Percentiles rank a stretch among this genome's conserved stretches.
Evolutionary conservation across 495 filamentous ascomycete genomes (phyloP).

Genomic region (Podospora tetraspora): DNA sequence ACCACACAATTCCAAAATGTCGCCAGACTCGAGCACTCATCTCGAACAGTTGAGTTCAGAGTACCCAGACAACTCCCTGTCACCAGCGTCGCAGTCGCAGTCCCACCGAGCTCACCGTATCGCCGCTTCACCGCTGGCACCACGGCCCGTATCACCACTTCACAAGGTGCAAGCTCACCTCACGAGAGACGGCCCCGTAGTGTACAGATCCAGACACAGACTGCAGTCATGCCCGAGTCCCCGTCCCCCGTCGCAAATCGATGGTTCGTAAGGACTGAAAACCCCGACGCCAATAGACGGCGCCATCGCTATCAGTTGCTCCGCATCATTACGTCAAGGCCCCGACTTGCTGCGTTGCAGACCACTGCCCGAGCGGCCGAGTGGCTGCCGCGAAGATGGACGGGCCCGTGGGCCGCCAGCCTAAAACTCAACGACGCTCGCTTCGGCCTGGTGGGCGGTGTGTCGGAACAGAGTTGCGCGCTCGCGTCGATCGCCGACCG

Average conservation of each 20-base stretch:
- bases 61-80: no score
- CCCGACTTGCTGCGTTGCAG: background rate
- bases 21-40: background rate
- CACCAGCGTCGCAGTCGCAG: background rate
- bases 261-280: no score
- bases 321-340: conserved; percentile 8
- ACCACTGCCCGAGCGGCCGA: background rate
- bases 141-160: background rate
- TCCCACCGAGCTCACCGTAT: background rate
- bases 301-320: conserved; percentile 5
- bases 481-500: conserved; percentile 8
- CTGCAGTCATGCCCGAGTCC: background rate
- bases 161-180: background rate
- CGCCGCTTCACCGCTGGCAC: background rate
- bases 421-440: background rate
- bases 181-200: background rate
- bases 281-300: background rate
- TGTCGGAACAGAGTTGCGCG: conserved; percentile 10
- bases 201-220: background rate
- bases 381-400: conserved; percentile 1
- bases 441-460: conserved; percentile 8
- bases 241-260: background rate
- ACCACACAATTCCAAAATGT: background rate
- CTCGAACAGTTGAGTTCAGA: background rate
- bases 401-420: background rate